Base-by-base conservation (phyloP, 495 filamentous ascomycete species). In the Penicillium salamii region DNA sequence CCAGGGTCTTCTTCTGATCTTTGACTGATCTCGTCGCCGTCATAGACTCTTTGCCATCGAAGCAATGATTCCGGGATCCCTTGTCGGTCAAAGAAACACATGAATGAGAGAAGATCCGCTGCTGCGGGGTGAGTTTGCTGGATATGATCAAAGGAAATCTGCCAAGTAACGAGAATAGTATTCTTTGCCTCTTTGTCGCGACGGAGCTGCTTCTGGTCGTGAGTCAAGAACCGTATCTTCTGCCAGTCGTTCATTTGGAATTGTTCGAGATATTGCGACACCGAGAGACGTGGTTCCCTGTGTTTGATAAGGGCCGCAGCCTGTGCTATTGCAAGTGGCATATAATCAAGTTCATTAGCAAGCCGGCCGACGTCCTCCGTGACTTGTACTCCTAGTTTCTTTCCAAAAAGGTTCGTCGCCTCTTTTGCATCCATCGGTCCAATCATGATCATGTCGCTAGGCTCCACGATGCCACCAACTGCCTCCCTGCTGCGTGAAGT, bases 381-480 rank as follows among this genome's bases (percentile, higher is more conserved):
- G 8, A 26, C 3, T 26, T 3, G 8, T 8, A 4, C 23, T 26
- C 23, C 23, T 26, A 26, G 23, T 8, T 26, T 26, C 23, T 26
- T 26, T 26, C 4, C 23, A 8, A 26, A 26, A 26, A 26, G 23
- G 4, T 26, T 8, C 23, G 23, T 8, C 8, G 23, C 23, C 3
- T 26, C 23, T 26, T 3, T 4, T 26, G 3, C 23, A 26, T 26
- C 8, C 23, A 26, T 26, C 23, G 23, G 23, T 8, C 23, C 50
- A 3, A 80, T 58, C 34, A 11, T 5, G 24, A 78, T 63, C 12
- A 78, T 66, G 54, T 73, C 62, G 17, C 34, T 24, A 26, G 62
- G 21, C 52, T 66, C 62, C n/a, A 66, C 63, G 18, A 63, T 62
- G 5, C 5, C 42, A 17, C 59, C 44, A 3, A 60, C 64, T 1